Evolutionary conservation across 345 rosid genomes (phyloP), one percentile per base, ranked within the genome.

Genomic region (Linum lewisii): DNA sequence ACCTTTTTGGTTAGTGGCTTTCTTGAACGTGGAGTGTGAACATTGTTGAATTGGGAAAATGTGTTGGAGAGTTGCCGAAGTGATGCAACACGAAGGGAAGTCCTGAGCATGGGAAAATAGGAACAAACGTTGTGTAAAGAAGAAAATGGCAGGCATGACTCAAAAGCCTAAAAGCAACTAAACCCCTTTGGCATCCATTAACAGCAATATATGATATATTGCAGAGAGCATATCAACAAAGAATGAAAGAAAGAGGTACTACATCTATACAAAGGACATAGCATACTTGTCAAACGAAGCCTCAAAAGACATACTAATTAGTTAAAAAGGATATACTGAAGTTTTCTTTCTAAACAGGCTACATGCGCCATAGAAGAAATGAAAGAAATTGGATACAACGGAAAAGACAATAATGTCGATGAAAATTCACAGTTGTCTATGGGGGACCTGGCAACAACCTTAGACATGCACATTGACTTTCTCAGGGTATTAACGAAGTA

Each of bases 1-100:
- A 90, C 99, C 99, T 93, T 93, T 72, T 57, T 73, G 14, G 96
- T 84, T 69, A 89, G 71, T 38, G 95, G 95, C 67, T 89, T 89
- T 77, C 78, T 87, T 63, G 82, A 72, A 44, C 91, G 99, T 32
- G 90, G 66, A 66, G 81, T 72, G 15, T 82, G 86, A 74, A 93
- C 71, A 74, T 83, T 89, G 69, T 81, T 85, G 70, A 93, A 85
- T 69, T 89, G 97, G 24, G 97, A 77, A 77, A 85, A 87, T 74
- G 78, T 84, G 80, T 68, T 81, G 45, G 95, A 87, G 50, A 89
- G 95, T 69, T 85, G 99, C 60, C 87, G 81, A 58, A 83, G 78
- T 60, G 99, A 84, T 37, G 90, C 78, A 66, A 66, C 75, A 73
- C 97, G 73, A 58, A 63, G 73, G 45, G 94, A 77, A 67, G 66